Percentiles rank a stretch among this genome's conserved stretches.
Evolutionary conservation across 1,284 basidiomycete genomes (phyloP).

Genomic region (Vanrija sp.): DNA sequence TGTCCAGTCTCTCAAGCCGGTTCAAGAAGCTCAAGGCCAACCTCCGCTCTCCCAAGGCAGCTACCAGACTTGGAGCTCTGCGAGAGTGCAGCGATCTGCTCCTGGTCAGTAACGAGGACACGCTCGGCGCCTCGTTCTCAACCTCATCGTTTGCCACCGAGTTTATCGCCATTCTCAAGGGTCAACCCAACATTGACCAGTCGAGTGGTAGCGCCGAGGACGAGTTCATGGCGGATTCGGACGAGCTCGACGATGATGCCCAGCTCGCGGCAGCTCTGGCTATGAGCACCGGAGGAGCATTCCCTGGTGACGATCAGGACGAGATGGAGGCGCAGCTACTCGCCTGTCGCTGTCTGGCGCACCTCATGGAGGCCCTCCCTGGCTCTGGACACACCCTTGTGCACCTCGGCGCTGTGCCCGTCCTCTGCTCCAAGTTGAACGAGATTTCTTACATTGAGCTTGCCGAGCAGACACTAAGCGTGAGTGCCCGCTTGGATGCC

Average conservation of each 20-base stretch:
- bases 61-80: slow-evolving; percentile 78
- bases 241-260: slow-evolving; percentile 66
- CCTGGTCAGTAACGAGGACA: slow-evolving; percentile 96
- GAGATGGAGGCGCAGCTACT: slow-evolving; percentile 85
- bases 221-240: slow-evolving; percentile 45
- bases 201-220: slow-evolving; percentile 29
- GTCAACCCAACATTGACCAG: slow-evolving; percentile 54
- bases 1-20: slow-evolving; percentile 76
- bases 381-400: slow-evolving; percentile 91
- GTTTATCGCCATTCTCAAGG: slow-evolving; percentile 85
- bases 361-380: slow-evolving; percentile 93
- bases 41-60: slow-evolving; percentile 76
- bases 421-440: slow-evolving; percentile 88
- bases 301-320: slow-evolving; percentile 42
- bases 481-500: slow-evolving; percentile 53
- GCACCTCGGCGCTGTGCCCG: slow-evolving; percentile 89
- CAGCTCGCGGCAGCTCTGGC: slow-evolving; percentile 77
- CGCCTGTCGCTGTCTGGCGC: slow-evolving; percentile 89
- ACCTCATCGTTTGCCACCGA: slow-evolving; percentile 89
- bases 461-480: slow-evolving; percentile 91
- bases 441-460: slow-evolving; percentile 95
- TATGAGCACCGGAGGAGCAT: slow-evolving; percentile 41
- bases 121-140: slow-evolving; percentile 81
- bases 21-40: slow-evolving; percentile 85
- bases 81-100: slow-evolving; percentile 93